Conservation (phyloP, 352 stramenopile species). For the Pythium biforme region DNA sequence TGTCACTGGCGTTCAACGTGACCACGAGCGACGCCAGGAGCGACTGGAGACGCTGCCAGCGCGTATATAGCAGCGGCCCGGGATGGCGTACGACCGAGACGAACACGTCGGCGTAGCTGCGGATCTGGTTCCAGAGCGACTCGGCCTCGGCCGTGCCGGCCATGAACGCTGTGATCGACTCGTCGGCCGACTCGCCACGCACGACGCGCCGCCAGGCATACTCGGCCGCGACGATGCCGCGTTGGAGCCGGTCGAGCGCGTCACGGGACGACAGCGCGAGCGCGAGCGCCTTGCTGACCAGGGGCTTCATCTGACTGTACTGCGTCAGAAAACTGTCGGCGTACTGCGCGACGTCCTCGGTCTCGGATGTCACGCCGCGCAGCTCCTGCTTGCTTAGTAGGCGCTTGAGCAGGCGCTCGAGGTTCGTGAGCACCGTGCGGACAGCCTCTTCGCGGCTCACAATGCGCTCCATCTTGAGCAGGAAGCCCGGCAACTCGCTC, state of each 20-base stretch:
- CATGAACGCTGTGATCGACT: constrained; percentile 33
- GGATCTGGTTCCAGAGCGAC: constrained; percentile 24
- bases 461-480: constrained; percentile 40
- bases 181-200: background rate
- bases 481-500: constrained; percentile 35
- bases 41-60: constrained; percentile 23
- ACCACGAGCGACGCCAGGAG: constrained; percentile 5
- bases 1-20: too few species aligned
- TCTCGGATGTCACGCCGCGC: constrained; percentile 39
- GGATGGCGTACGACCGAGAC: constrained; percentile 18
- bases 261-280: constrained; percentile 24
- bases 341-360: constrained; percentile 34
- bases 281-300: constrained; percentile 23
- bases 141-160: constrained; percentile 20
- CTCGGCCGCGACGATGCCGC: constrained; percentile 36
- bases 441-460: constrained; percentile 34
- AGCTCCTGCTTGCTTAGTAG: constrained; percentile 49
- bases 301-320: constrained; percentile 27
- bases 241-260: constrained; percentile 27
- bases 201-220: constrained; percentile 47
- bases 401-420: constrained; percentile 38
- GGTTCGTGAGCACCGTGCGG: constrained; percentile 42
- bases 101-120: constrained; percentile 4
- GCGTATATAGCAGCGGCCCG: constrained; percentile 14
- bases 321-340: constrained; percentile 30